These are phyloP conservation scores for Phyllosticta ampelicida DNA, from an alignment of 2,329 filamentous ascomycete genomes.

Conservation along the genomic window DNA sequence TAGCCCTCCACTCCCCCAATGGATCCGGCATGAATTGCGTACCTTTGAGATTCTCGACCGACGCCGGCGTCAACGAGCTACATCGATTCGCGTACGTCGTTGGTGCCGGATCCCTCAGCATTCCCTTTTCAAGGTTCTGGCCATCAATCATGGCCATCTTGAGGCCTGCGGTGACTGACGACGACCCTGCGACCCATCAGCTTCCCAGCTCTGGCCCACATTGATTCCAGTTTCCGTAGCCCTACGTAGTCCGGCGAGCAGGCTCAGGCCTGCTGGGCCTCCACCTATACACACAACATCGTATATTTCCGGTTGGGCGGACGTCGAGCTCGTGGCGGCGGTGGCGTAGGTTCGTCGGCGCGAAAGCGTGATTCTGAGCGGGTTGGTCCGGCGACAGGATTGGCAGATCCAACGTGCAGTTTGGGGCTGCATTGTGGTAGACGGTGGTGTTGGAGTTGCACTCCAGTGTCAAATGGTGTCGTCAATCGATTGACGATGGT, in stretches of 20 bases:
- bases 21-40: neutral
- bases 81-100: slow-evolving; percentile 83
- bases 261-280: slow-evolving; percentile 75
- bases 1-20: neutral
- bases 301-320: slow-evolving; percentile 57
- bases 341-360: slow-evolving; percentile 14
- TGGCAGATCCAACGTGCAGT: slow-evolving; percentile 4
- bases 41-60: slow-evolving; percentile 65
- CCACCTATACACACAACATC: slow-evolving; percentile 89
- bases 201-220: neutral
- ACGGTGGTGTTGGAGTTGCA: neutral
- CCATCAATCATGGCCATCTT: slow-evolving; percentile 83
- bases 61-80: slow-evolving; percentile 84
- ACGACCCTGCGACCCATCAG: slow-evolving; percentile 50
- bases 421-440: slow-evolving; percentile 2
- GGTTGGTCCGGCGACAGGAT: slow-evolving; percentile 1
- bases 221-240: neutral
- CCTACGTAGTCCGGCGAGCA: slow-evolving; percentile 32
- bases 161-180: slow-evolving; percentile 62
- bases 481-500: neutral
- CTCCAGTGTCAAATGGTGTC: neutral
- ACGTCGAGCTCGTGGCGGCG: slow-evolving; percentile 14
- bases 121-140: slow-evolving; percentile 65
- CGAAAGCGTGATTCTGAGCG: neutral
- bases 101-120: slow-evolving; percentile 47